Conservation (phyloP, 345 rosid species). For the Kandelia obovata region DNA sequence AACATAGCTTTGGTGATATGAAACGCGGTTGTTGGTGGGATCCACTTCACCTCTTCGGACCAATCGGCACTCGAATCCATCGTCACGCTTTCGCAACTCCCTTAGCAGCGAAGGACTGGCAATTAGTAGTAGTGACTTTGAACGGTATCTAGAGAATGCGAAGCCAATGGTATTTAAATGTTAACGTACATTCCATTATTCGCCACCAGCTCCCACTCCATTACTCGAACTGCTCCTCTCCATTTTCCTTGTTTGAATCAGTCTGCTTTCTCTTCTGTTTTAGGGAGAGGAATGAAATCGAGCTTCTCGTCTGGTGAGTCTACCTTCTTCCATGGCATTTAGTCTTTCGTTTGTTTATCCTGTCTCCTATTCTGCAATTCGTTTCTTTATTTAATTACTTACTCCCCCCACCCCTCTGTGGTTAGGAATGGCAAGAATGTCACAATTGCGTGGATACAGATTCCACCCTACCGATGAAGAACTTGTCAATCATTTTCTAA, state of each 20-base stretch:
- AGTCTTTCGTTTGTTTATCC: background rate
- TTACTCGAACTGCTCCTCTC: too few species aligned
- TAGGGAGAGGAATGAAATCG: slow-evolving; percentile 26
- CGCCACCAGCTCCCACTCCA: background rate
- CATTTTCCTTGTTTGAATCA: too few species aligned
- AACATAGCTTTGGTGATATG: too few species aligned
- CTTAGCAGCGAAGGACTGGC: too few species aligned
- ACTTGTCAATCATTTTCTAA: slow-evolving; percentile 29
- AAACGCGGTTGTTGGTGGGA: too few species aligned
- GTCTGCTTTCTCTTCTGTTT: background rate
- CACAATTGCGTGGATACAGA: slow-evolving; percentile 6
- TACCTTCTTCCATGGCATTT: background rate
- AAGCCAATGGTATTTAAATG: too few species aligned
- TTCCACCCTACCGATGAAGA: slow-evolving; percentile 49
- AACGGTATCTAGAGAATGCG: too few species aligned
- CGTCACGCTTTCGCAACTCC: too few species aligned
- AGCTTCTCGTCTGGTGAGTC: slow-evolving; percentile 6
- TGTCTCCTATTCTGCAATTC: background rate
- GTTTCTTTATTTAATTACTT: background rate
- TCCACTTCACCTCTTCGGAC: too few species aligned
- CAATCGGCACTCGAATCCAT: too few species aligned
- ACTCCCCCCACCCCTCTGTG: background rate
- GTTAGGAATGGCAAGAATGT: background rate
- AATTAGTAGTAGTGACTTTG: too few species aligned
- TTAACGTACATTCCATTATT: too few species aligned